Conservation (phyloP, 257 asterid genomes). For the Salvia hispanica region DNA sequence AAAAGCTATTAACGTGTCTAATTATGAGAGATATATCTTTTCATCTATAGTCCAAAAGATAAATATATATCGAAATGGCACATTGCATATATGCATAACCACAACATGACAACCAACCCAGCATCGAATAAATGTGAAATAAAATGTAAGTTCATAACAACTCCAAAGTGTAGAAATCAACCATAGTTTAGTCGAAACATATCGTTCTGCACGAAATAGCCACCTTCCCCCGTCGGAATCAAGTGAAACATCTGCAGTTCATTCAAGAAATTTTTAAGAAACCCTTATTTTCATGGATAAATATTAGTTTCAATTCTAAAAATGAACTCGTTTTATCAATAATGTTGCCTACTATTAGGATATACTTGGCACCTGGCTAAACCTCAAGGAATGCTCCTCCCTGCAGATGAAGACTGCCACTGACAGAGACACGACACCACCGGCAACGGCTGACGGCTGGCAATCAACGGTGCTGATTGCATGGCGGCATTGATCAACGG, state of each 20-base stretch:
- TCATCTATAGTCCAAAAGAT: too few species aligned
- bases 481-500: constrained; percentile 59
- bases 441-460: constrained; percentile 45
- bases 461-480: constrained; percentile 58
- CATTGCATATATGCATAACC: too few species aligned
- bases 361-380: constrained; percentile 48
- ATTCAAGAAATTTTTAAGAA: neutral
- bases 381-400: constrained; percentile 64
- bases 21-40: too few species aligned
- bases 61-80: too few species aligned
- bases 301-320: too few species aligned
- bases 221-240: constrained; percentile 50
- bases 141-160: neutral
- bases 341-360: too few species aligned
- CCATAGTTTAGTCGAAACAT: constrained; percentile 61
- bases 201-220: constrained; percentile 59
- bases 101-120: too few species aligned
- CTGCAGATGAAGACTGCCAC: constrained; percentile 57
- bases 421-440: constrained; percentile 58
- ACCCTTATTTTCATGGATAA: neutral
- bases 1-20: too few species aligned
- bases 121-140: too few species aligned
- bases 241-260: constrained; percentile 63
- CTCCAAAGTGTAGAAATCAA: constrained; percentile 12
- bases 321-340: too few species aligned